Percentiles rank a stretch among this genome's conserved stretches.
Evolutionary conservation across 2,329 filamentous ascomycete species (phyloP).

Genomic region (Sporothrix brasiliensis): DNA sequence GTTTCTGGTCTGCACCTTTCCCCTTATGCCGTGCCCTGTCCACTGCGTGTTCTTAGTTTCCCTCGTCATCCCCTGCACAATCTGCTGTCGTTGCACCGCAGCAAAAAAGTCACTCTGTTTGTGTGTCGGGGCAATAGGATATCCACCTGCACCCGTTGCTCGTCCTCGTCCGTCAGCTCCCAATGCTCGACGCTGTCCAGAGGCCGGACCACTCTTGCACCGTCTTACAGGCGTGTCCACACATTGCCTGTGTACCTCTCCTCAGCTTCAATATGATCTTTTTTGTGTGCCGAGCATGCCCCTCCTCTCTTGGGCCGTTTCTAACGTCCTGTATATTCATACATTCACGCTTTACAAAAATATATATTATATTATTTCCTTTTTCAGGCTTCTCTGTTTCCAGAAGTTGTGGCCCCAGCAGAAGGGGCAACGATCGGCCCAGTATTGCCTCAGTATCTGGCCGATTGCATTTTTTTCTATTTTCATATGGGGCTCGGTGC

Average conservation of each 20-base stretch:
- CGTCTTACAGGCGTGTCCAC: not conserved
- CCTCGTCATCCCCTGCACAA: not conserved
- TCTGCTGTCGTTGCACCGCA: slow-evolving; percentile 14
- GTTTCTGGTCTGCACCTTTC: not conserved
- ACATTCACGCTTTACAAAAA: not conserved
- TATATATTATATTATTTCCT: not conserved
- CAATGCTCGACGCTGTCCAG: no score
- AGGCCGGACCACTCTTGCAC: no score
- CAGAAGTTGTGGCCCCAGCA: not conserved
- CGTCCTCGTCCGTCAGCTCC: not conserved
- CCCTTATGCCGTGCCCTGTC: not conserved
- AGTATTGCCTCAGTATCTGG: not conserved
- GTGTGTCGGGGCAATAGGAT: not conserved
- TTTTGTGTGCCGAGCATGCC: not conserved
- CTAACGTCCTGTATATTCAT: not conserved
- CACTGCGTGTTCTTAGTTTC: not conserved
- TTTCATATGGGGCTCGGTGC: not conserved
- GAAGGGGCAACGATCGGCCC: not conserved
- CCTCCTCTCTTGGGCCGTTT: no score
- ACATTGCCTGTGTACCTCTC: not conserved
- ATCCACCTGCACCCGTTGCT: not conserved
- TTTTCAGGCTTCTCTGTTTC: not conserved
- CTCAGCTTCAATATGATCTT: not conserved
- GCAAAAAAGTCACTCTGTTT: not conserved
- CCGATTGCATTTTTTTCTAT: not conserved